Evolutionary conservation across 306 rosid genomes (phyloP).

Genomic region (Lathyrus aphaca): DNA sequence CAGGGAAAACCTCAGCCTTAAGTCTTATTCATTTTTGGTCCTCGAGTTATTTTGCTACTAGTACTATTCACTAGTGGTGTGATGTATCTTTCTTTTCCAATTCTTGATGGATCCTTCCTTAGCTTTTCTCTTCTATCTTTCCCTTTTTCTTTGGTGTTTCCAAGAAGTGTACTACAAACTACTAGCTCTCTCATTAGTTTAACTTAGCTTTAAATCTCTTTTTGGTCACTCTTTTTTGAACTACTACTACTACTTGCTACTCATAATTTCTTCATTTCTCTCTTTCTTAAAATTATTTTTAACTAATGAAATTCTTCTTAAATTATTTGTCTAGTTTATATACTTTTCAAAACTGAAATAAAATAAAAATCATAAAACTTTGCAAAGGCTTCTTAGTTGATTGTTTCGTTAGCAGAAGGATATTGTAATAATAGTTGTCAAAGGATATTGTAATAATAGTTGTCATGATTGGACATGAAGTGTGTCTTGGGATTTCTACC

Average conservation of each 20-base stretch:
- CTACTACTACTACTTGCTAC: neutral
- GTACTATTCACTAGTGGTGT: conserved; percentile 18
- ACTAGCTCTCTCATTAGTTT: conserved; percentile 28
- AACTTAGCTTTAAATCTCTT: neutral
- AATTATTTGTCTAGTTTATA: too few species aligned
- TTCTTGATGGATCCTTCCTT: conserved; percentile 25
- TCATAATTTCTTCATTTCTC: neutral
- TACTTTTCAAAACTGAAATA: too few species aligned
- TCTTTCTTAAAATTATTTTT: too few species aligned
- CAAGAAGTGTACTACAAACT: conserved; percentile 5
- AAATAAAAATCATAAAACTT: too few species aligned
- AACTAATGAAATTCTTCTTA: too few species aligned
- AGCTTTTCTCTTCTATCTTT: conserved; percentile 20
- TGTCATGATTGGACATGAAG: too few species aligned
- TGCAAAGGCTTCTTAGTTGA: too few species aligned
- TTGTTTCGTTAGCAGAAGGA: too few species aligned
- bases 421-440: too few species aligned
- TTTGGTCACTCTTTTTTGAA: neutral
- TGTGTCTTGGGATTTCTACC: too few species aligned
- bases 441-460: too few species aligned
- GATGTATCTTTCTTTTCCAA: conserved; percentile 32
- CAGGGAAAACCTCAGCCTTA: conserved; percentile 39
- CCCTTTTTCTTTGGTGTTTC: conserved; percentile 31
- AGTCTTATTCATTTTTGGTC: conserved; percentile 55
- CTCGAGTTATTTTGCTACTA: conserved; percentile 30